Conservation (phyloP, 2,329 filamentous ascomycete genomes). For the Alternaria gaisen region DNA sequence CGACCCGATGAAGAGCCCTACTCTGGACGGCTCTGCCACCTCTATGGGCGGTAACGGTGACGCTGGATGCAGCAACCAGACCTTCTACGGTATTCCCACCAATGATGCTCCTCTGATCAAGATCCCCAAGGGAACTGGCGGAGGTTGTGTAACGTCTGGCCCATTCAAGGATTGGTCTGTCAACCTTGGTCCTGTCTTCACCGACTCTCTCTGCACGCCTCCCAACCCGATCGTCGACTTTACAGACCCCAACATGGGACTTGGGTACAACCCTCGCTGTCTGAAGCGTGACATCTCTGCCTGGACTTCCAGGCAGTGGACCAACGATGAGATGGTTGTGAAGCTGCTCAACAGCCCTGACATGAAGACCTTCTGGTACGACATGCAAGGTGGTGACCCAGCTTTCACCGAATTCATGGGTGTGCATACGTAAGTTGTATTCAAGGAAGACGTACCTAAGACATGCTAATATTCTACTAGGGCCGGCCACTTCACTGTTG, state of each 20-base stretch:
- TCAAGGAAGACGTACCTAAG: too few relatives aligned
- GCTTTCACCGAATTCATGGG: conserved; percentile 44
- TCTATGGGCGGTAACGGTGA: conserved; percentile 58
- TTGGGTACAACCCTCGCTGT: conserved; percentile 47
- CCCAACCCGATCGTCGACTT: conserved; percentile 40
- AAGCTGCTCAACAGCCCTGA: conserved; percentile 38
- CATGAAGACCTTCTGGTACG: conserved; percentile 51
- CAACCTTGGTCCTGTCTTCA: conserved; percentile 59
- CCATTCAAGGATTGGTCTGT: conserved; percentile 59
- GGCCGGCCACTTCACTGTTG: conserved; percentile 56
- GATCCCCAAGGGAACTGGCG: conserved; percentile 61
- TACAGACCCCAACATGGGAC: conserved; percentile 33
- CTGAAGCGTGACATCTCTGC: conserved; percentile 48
- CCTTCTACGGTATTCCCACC: conserved; percentile 35
- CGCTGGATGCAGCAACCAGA: conserved; percentile 34
- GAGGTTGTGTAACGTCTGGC: conserved; percentile 62
- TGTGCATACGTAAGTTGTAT: conserved; percentile 48
- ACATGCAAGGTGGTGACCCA: conserved; percentile 47
- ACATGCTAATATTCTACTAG: too few relatives aligned
- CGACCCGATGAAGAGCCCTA: conserved; percentile 54
- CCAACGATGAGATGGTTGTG: conserved; percentile 38
- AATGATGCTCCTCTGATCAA: conserved; percentile 37
- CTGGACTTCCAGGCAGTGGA: conserved; percentile 38
- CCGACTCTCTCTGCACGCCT: conserved; percentile 42
- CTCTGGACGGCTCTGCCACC: conserved; percentile 64